Base-by-base conservation (phyloP, 164 flowering plant genomes). In the Vitis rotundifolia region DNA sequence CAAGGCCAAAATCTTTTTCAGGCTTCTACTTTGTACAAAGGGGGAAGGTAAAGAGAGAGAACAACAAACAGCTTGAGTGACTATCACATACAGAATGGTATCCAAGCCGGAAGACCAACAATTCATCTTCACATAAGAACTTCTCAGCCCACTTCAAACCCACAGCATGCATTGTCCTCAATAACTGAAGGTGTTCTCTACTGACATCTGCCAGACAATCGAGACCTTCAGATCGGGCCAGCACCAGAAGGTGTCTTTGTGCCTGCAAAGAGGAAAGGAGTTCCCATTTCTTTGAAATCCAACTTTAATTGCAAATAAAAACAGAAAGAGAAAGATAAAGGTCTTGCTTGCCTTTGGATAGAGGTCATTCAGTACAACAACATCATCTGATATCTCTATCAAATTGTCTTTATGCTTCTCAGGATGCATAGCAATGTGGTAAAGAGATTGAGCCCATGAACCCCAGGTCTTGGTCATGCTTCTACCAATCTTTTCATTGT, bases 21-120 rank as follows among this genome's bases (percentile, higher is more conserved):
- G 10, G 44, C 8, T 37, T 6, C 44, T 3, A 5, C 44, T 8
- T 37, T 29, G 15, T 31, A 37, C 12, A 37, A 22, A 53, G 28
- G 58, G 15, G 14, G 2, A 12, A 64, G 31, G 37, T 22, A 16
- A 49, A 50, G 28, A 59, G 26, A 61, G 19, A 48, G 50, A 28
- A 2, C 11, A n/a, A 63, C 18, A 15, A 19, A 18, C 13, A 55
- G 29, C 9, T 48, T 49, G 31, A 5, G 55, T 61, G 16, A 63
- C 6, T 54, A 55, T 8, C 1, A 57, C 86, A 68, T 83, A 92
- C 99, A 76, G 94, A 94, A 80, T 94, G 99, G 63, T 89, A 94
- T 67, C 99, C 99, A 47, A 92, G 87, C 37, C 99, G 97, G 72
- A 94, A 94, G 59, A 80, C 75, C 75, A 88, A 75, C 13, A 91